Evolutionary conservation across 2,329 filamentous ascomycete genomes (phyloP).

Genomic region (Botrytis porri): DNA sequence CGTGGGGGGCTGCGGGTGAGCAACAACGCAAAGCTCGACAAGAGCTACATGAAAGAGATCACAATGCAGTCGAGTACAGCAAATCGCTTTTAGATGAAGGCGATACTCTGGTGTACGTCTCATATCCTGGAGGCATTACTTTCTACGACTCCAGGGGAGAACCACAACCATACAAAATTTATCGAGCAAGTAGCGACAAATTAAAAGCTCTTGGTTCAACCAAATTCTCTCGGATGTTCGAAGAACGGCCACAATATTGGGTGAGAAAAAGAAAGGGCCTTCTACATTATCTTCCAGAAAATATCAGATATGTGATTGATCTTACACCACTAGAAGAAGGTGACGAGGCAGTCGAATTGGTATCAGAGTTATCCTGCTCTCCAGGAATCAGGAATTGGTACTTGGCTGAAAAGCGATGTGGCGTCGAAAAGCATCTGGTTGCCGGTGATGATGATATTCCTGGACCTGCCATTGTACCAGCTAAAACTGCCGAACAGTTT

Average conservation of each 20-base stretch:
- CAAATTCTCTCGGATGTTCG: slow-evolving; percentile 48
- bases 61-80: slow-evolving; percentile 24
- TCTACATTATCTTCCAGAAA: slow-evolving; percentile 37
- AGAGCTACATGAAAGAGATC: slow-evolving; percentile 23
- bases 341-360: slow-evolving; percentile 58
- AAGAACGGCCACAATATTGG: slow-evolving; percentile 43
- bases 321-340: slow-evolving; percentile 60
- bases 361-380: slow-evolving; percentile 58
- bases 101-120: slow-evolving; percentile 47
- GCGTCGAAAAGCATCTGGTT: slow-evolving; percentile 42
- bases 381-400: slow-evolving; percentile 56
- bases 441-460: slow-evolving; percentile 47
- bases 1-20: not conserved
- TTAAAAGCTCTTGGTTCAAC: slow-evolving; percentile 47
- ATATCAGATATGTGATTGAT: slow-evolving; percentile 59
- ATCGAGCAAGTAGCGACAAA: slow-evolving; percentile 48
- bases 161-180: slow-evolving; percentile 36
- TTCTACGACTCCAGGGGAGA: slow-evolving; percentile 31
- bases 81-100: slow-evolving; percentile 35
- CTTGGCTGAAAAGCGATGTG: slow-evolving; percentile 40
- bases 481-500: not conserved
- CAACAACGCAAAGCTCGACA: not conserved
- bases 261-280: slow-evolving; percentile 40
- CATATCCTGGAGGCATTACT: slow-evolving; percentile 36
- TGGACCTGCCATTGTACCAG: not conserved